These are phyloP conservation scores for Penicillium verhagenii DNA, from an alignment of 495 filamentous ascomycete species.

Conservation along the genomic window DNA sequence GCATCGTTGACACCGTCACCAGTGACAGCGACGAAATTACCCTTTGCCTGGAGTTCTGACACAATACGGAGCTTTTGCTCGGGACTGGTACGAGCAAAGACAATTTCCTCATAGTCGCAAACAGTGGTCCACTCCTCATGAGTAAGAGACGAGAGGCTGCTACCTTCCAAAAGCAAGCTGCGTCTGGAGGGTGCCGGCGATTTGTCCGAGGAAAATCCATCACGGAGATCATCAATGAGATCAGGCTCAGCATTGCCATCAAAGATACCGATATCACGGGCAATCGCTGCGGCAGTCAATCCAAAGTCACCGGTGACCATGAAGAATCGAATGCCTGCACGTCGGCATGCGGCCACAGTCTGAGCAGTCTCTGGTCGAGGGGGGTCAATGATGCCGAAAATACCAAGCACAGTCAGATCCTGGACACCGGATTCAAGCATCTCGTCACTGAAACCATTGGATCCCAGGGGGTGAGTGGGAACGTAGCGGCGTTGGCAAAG, in stretches of 20 bases:
- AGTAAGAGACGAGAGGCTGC: constrained; percentile 56
- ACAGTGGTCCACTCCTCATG: constrained; percentile 57
- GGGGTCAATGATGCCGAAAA: constrained; percentile 59
- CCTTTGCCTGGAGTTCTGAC: constrained; percentile 58
- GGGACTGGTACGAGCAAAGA: constrained; percentile 72
- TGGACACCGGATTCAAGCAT: constrained; percentile 34
- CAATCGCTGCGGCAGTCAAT: constrained; percentile 68
- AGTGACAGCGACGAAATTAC: constrained; percentile 71
- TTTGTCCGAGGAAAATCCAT: constrained; percentile 3
- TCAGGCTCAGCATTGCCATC: constrained; percentile 39
- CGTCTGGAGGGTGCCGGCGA: constrained; percentile 21
- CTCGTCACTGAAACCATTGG: constrained; percentile 46
- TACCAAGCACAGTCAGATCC: constrained; percentile 47
- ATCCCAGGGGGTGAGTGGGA: constrained; percentile 21
- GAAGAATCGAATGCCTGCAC: constrained; percentile 60
- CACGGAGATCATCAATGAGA: constrained; percentile 29
- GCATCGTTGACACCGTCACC: constrained; percentile 73
- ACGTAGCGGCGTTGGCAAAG: constrained; percentile 39
- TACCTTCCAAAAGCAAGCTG: constrained; percentile 45
- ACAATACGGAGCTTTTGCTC: constrained; percentile 79
- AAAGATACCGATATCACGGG: constrained; percentile 64
- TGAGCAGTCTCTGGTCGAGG: constrained; percentile 61
- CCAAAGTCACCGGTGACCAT: constrained; percentile 72
- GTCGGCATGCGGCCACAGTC: constrained; percentile 48
- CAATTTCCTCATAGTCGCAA: constrained; percentile 60